phyloP scores from a whole-genome alignment of 2,329 filamentous ascomycete species.

The Phyllosticta ampelicida region DNA sequence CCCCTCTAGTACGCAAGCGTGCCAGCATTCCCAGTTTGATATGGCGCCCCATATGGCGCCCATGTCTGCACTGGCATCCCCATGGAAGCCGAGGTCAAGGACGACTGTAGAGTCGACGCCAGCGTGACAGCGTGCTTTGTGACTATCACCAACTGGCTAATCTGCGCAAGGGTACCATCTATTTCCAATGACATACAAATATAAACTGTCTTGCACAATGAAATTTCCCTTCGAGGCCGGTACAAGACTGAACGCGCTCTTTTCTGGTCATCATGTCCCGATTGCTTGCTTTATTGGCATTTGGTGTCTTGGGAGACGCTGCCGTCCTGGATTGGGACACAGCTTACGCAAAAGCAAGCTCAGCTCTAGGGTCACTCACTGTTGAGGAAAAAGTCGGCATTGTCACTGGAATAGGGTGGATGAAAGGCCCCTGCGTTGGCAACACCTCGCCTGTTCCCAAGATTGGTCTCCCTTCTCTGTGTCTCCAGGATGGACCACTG shows the following conservation, averaged over 20 bases:
- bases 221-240: neutral
- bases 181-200: neutral
- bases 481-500: slow-evolving; percentile 31
- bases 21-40: neutral
- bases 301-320: neutral
- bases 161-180: neutral
- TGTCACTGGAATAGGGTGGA: slow-evolving; percentile 27
- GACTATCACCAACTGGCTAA: neutral
- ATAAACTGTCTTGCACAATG: neutral
- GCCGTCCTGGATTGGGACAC: slow-evolving; percentile 23
- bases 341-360: slow-evolving; percentile 30
- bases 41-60: neutral
- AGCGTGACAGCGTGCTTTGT: neutral
- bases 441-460: slow-evolving; percentile 25
- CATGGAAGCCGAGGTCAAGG: neutral
- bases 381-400: slow-evolving; percentile 31
- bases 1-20: neutral
- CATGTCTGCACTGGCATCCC: neutral
- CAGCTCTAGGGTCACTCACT: slow-evolving; percentile 29
- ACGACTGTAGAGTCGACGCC: neutral
- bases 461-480: slow-evolving; percentile 28
- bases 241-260: neutral
- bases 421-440: slow-evolving; percentile 25
- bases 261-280: neutral
- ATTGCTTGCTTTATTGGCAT: neutral